Evolutionary conservation across 768 basidiomycete species (phyloP), one percentile per base, ranked within the genome.

Genomic region (Mycena maculata): DNA sequence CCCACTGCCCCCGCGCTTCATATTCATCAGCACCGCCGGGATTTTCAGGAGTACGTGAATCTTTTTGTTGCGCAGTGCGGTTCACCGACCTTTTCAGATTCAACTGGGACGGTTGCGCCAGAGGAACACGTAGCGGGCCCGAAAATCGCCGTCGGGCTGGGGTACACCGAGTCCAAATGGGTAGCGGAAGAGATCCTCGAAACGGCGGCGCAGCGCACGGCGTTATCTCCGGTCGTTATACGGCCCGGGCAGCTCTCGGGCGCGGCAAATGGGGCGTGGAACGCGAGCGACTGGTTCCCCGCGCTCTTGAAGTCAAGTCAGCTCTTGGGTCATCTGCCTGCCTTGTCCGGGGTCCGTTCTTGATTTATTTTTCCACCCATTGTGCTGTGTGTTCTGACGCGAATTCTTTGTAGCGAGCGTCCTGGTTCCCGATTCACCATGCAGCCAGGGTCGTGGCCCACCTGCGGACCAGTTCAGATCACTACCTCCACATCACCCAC

Each of bases 191-290:
- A 74, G 52, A 70, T 84, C 10, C 69, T 82, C 11, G 56, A 72
- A 27, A 60, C 44, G 1, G 83, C 81, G 1, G 70, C 73, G 3
- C 60, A 76, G 27, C 25, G 39, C 13, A 79, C 81, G 0, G 38
- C 70, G 0, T 67, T 85, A 5, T 63, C 63, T 3, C 65, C 79
- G 1, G 58, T 80, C 20, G 75, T 81, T 13, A 79, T 84, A 1
- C 80, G 85, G 6, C 74, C 84, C 22, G 85, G 84, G 2, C 84
- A 85, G 73, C 69, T 86, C 2, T 75, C 75, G 27, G 85, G 85
- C 4, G 60, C 67, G 12, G 38, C 38, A 4, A 63, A 63, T 31
- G 61, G 61, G 15, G 61, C 61, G 12, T 63, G 61, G 61, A 55
- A 47, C 3, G 8, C 42, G 9, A 53, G 12, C 25, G 61, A 63